Conservation (phyloP, 2,329 filamentous ascomycete species). For the Scedosporium aurantiacum region DNA sequence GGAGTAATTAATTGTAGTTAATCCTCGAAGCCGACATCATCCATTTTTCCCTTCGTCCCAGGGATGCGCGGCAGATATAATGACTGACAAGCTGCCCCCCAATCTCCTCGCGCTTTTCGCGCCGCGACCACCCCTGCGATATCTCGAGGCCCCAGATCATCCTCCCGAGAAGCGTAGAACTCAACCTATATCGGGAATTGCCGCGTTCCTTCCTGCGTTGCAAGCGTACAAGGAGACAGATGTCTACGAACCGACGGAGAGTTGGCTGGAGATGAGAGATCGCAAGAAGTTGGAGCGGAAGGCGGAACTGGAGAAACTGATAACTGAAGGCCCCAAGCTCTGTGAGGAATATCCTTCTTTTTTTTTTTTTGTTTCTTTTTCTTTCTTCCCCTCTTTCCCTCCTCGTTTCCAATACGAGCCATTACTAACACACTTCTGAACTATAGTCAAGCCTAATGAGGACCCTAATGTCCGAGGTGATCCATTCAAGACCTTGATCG, state of each 20-base stretch:
- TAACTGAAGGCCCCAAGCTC: constrained; percentile 51
- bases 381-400: not conserved
- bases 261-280: constrained; percentile 82
- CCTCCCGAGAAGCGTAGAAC: constrained; percentile 75
- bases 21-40: not conserved
- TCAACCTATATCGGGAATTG: constrained; percentile 60
- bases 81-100: constrained; percentile 94
- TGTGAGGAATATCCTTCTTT: constrained; percentile 37
- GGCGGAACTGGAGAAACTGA: constrained; percentile 49
- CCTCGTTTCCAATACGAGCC: constrained; percentile 7
- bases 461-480: constrained; percentile 87
- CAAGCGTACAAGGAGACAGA: constrained; percentile 70
- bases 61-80: constrained; percentile 27
- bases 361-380: not conserved
- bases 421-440: constrained; percentile 10
- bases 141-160: constrained; percentile 72
- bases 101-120: constrained; percentile 91
- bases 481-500: constrained; percentile 89
- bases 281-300: constrained; percentile 74
- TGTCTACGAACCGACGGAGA: constrained; percentile 72
- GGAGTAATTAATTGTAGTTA: not conserved
- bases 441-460: constrained; percentile 64
- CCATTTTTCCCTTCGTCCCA: not conserved
- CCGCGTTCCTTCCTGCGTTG: constrained; percentile 61
- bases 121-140: constrained; percentile 83